Base-by-base conservation (phyloP, 208 protist genomes). In the Acanthamoeba sp. region DNA sequence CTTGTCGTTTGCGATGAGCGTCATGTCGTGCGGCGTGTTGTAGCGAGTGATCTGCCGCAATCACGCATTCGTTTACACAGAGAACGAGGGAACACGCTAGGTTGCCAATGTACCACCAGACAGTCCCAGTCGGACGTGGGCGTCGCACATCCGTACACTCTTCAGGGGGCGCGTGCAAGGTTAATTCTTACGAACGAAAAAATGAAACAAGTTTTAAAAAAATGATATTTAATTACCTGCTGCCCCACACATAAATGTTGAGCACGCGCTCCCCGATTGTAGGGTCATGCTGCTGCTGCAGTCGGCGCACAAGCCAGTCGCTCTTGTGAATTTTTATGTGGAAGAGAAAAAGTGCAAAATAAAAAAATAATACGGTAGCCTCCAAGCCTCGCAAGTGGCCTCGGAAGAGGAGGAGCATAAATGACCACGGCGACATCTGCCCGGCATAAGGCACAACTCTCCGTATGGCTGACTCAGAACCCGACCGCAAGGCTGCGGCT, bases 171-270 rank as follows among this genome's bases (percentile, higher is more conserved):
- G 16, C 24, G 45, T 32, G 38, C 14, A 80, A 80, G 20, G 71
- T 14, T 0, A 50, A 50, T 50, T 20, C 3, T 2, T 10, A 3
- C 3, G 64, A 73, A 36, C 20, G 20, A 78, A 40, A 78, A 78
- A n/a, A 36, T 7, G 16, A 16, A 45, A 20, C 24, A 34, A 36
- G 14, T 22, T 78, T 10, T 22, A 20, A 40, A 40, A 1, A 40
- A 66, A 9, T 0, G n/a, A 24, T 29, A 66, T 24, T 22, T 45
- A 82, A 22, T 18, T 59, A 62, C 80, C 80, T 7, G 42, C 80
- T 88, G 57, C 87, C 87, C 87, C 87, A 92, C 57, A 92, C 10
- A 32, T 92, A 92, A n/a, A 92, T 40, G 87, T 92, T 92, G 27
- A 92, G 59, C 36, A 92, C 62, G n/a, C 87, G 52, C 38, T 66